These are phyloP conservation scores for Pinus albicaulis DNA, from an alignment of 75 land plant species.

Conservation along the genomic window DNA sequence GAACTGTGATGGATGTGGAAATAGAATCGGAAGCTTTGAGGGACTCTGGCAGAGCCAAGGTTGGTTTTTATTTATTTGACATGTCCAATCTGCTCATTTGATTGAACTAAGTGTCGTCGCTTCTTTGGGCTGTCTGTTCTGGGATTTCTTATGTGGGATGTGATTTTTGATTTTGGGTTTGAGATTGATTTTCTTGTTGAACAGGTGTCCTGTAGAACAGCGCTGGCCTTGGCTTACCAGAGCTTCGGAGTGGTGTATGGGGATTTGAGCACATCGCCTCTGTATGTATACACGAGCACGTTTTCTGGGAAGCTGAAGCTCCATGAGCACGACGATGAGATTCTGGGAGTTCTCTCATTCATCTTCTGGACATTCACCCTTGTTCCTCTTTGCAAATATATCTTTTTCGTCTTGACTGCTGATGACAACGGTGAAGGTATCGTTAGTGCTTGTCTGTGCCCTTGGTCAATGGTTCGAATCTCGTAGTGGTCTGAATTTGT, in stretches of 20 bases:
- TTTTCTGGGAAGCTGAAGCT: constrained; percentile 44
- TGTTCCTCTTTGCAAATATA: constrained; percentile 60
- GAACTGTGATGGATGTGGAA: too few relatives aligned
- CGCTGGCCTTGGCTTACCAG: constrained; percentile 53
- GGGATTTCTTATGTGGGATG: too few relatives aligned
- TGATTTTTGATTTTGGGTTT: too few relatives aligned
- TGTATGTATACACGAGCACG: constrained; percentile 71
- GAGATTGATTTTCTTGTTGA: too few relatives aligned
- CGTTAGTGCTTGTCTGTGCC: background rate
- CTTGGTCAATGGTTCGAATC: background rate
- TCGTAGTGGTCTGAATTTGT: background rate
- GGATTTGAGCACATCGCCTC: constrained; percentile 61
- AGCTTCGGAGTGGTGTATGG: constrained; percentile 87
- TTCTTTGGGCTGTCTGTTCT: too few relatives aligned
- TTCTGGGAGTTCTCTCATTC: constrained; percentile 62
- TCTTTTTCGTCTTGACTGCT: constrained; percentile 58
- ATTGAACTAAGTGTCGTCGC: too few relatives aligned
- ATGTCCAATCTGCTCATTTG: too few relatives aligned
- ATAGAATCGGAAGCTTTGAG: too few relatives aligned
- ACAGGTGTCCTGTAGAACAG: constrained; percentile 10
- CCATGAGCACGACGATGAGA: constrained; percentile 41
- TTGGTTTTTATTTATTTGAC: too few relatives aligned
- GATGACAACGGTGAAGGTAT: constrained; percentile 90
- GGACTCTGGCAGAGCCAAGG: too few relatives aligned
- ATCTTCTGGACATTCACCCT: constrained; percentile 71